phyloP scores from a whole-genome alignment of 2,329 filamentous ascomycete genomes.

The Apiospora koreana region DNA sequence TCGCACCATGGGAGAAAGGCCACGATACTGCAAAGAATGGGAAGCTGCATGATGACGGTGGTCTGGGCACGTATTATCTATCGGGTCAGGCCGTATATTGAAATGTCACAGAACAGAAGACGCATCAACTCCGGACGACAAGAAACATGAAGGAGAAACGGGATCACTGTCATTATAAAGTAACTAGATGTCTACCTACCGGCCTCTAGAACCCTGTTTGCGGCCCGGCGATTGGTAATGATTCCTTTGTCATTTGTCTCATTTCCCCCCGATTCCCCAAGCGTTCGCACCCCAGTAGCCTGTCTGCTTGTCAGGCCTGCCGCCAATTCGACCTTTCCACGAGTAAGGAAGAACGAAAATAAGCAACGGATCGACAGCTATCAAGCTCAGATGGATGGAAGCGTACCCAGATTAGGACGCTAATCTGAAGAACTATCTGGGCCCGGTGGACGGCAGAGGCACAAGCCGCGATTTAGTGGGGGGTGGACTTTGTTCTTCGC shows the following conservation, averaged over 20 bases:
- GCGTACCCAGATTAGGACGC: not conserved
- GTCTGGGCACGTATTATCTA: not conserved
- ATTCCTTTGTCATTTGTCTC: not conserved
- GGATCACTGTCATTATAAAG: not conserved
- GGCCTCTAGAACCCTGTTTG: not conserved
- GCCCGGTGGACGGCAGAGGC: not conserved
- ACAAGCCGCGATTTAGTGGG: not conserved
- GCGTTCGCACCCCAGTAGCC: not conserved
- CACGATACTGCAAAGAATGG: not conserved
- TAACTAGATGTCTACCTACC: not conserved
- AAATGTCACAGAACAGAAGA: not conserved
- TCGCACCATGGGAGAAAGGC: not conserved
- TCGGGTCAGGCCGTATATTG: not conserved
- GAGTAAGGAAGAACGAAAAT: not conserved
- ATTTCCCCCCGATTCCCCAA: not conserved
- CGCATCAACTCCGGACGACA: not conserved
- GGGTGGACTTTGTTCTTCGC: not conserved
- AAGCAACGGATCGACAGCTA: not conserved
- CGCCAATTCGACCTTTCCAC: not conserved
- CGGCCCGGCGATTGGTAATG: not conserved
- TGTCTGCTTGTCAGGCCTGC: not conserved
- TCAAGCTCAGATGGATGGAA: not conserved
- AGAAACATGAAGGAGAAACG: not conserved
- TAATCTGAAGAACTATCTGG: not conserved
- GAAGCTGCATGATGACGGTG: conserved; percentile 4